phyloP scores from a whole-genome alignment of 2,329 filamentous ascomycete species.

The Colletotrichum simmondsii region DNA sequence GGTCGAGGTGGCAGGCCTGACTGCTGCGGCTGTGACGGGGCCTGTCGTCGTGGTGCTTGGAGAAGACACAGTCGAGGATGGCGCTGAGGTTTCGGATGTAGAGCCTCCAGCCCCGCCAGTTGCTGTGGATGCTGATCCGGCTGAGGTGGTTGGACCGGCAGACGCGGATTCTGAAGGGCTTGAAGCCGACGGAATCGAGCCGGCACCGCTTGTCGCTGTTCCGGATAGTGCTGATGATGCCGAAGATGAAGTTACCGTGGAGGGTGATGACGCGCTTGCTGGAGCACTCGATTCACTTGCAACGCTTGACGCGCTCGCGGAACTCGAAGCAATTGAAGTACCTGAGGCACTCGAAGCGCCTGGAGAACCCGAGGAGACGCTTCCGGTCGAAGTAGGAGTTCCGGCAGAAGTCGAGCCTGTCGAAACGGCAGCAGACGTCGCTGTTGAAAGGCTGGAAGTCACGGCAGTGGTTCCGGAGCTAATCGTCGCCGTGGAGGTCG shows the following conservation, averaged over 20 bases:
- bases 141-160: neutral
- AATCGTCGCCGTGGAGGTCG: neutral
- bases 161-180: neutral
- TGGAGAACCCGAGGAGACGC: neutral
- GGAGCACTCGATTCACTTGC: neutral
- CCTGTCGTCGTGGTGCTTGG: constrained; percentile 6
- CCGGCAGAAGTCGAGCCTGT: neutral
- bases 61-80: constrained; percentile 1
- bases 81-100: neutral
- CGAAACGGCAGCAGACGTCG: neutral
- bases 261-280: neutral
- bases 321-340: neutral
- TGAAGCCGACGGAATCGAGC: neutral
- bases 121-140: neutral
- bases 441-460: neutral
- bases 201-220: neutral
- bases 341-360: neutral
- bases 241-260: neutral
- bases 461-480: neutral
- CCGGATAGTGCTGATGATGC: neutral
- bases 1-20: neutral
- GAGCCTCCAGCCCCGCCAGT: neutral
- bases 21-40: constrained; percentile 1
- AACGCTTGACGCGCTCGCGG: neutral
- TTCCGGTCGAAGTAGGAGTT: neutral